Conservation (phyloP, 192 early-diverging fungal species). For the Jimgerdemannia flammicorona region DNA sequence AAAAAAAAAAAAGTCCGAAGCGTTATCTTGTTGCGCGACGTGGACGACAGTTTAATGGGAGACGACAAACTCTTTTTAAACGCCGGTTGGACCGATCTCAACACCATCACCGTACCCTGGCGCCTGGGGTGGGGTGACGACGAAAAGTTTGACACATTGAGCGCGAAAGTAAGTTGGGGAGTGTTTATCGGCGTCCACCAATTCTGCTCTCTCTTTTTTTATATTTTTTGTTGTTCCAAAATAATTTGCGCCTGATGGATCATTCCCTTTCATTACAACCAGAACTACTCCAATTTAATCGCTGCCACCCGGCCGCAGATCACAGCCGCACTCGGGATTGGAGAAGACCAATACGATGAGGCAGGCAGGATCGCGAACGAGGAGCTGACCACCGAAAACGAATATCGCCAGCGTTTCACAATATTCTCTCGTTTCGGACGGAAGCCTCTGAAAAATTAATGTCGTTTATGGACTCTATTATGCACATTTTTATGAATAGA, state of each 20-base stretch:
- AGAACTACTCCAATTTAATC: neutral
- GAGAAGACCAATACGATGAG: neutral
- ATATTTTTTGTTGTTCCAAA: neutral
- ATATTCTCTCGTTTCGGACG: neutral
- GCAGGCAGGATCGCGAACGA: neutral
- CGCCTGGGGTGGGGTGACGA: neutral
- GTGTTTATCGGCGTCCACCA: neutral
- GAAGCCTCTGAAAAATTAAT: neutral
- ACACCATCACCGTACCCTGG: neutral
- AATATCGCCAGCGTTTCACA: neutral
- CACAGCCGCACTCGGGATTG: neutral
- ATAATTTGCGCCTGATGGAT: neutral
- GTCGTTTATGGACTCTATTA: no score
- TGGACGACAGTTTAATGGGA: neutral
- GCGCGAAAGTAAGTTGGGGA: neutral
- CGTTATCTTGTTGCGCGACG: neutral
- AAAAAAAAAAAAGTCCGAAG: neutral
- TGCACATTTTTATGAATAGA: no score
- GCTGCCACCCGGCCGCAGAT: neutral
- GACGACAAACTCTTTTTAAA: neutral
- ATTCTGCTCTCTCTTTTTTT: no score
- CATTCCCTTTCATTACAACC: neutral
- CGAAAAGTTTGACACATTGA: neutral
- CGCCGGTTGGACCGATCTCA: neutral
- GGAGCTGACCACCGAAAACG: neutral